Percentiles rank a stretch among this genome's conserved stretches.
Evolutionary conservation across 2,329 filamentous ascomycete genomes (phyloP).

Genomic region (Bretziella fagacearum): DNA sequence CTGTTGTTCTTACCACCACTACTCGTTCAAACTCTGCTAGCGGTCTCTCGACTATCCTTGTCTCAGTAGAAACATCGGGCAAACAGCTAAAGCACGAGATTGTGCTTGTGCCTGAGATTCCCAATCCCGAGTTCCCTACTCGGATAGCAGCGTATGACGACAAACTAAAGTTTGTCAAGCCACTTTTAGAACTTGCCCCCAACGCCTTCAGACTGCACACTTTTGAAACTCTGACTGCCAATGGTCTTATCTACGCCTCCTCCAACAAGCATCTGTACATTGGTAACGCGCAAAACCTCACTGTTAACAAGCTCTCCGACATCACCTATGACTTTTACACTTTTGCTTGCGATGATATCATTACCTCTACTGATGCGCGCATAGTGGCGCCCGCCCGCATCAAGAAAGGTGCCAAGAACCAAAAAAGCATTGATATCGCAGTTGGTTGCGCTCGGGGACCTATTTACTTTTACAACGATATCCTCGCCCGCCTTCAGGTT

Average conservation of each 20-base stretch:
- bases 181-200: conserved; percentile 8
- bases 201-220: conserved; percentile 9
- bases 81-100: conserved; percentile 26
- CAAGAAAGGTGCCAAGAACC: conserved; percentile 13
- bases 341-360: conserved; percentile 43
- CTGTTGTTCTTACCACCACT: conserved; percentile 15
- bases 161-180: conserved; percentile 10
- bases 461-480: conserved; percentile 67
- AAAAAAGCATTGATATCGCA: conserved; percentile 47
- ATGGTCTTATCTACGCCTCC: conserved; percentile 15
- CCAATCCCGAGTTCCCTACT: conserved; percentile 3
- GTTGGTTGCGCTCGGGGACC: conserved; percentile 61
- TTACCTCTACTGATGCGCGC: conserved; percentile 51
- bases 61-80: conserved; percentile 19
- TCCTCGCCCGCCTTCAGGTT: conserved; percentile 40
- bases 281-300: conserved; percentile 18
- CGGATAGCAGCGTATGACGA: conserved; percentile 12
- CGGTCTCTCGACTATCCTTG: conserved; percentile 28
- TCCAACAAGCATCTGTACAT: conserved; percentile 25
- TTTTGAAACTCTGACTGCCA: conserved; percentile 5
- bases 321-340: conserved; percentile 28
- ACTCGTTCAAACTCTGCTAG: conserved; percentile 27
- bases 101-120: conserved; percentile 28
- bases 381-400: conserved; percentile 18
- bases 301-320: conserved; percentile 18